Evolutionary conservation across 2,329 filamentous ascomycete species (phyloP), one percentile per base, ranked within the genome.

Genomic region (Xylaria digitata): DNA sequence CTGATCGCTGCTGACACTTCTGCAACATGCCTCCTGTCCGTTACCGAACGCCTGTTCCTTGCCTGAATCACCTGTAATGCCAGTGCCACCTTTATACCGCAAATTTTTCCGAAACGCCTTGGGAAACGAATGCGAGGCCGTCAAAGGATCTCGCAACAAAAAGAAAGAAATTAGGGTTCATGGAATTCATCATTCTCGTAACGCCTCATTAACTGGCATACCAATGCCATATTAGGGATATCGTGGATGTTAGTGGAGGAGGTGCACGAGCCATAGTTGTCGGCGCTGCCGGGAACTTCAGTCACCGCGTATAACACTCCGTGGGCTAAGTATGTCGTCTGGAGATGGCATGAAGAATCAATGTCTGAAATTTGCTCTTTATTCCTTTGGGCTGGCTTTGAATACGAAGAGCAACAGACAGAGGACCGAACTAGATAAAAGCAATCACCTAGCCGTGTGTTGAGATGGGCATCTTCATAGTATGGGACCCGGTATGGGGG

Each of bases 171-270:
- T 49, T 68, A 63, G 64, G 54, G 23, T 75, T 75, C 73, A 50
- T 75, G 37, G 58, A 63, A 67, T 62, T 77, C 75, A 65, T 77
- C 68, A 63, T 67, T 65, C 68, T 76, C 76, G 65, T 77, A 63
- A 70, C 71, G 70, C 69, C 61, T 77, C 75, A 69, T 78, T 62
- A 74, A 49, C 63, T 60, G 71, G 68, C 72, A 65, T 68, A 67
- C 64, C 7, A 17, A 68, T 73, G 74, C 71, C 72, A 63, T 55
- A 72, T 70, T 73, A 75, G 63, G 63, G 63, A 69, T 68, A 46
- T 71, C 53, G 56, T 32, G 58, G 48, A 62, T 70, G 72, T 72
- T 71, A 73, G 42, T 63, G 60, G 49, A 59, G 52, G 45, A 55
- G 54, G 60, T 32, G 59, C 54, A 59, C 37, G 40, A 60, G 53